Evolutionary conservation across 306 rosid genomes (phyloP).

Genomic region (Rosa rugosa): DNA sequence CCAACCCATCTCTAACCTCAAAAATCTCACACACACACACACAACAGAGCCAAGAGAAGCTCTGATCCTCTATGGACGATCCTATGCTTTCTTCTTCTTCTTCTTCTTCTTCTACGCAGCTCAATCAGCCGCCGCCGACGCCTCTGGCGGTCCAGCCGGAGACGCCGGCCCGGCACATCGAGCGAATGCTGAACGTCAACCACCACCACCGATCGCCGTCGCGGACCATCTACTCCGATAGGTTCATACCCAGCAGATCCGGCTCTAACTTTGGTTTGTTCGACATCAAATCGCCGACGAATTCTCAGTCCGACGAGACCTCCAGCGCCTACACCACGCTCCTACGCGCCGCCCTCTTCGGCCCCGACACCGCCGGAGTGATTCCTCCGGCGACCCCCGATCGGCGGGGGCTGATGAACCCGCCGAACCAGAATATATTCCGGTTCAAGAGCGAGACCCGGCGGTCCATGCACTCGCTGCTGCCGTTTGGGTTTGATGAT

Average conservation of each 20-base stretch:
- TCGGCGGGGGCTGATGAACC: conserved; percentile 47
- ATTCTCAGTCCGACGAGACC: conserved; percentile 49
- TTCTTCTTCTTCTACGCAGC: conserved; percentile 30
- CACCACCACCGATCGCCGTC: conserved; percentile 72
- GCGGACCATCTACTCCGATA: conserved; percentile 82
- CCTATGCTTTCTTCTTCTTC: conserved; percentile 28
- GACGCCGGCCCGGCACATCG: conserved; percentile 61
- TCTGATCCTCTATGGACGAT: conserved; percentile 53
- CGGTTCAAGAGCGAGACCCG: conserved; percentile 89
- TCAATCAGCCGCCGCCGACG: conserved; percentile 41
- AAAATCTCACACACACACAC: neutral
- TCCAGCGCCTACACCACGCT: conserved; percentile 66
- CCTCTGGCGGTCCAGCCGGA: conserved; percentile 41
- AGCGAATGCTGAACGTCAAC: conserved; percentile 70
- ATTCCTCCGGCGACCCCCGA: conserved; percentile 63
- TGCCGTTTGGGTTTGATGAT: conserved; percentile 76
- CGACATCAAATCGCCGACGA: conserved; percentile 42
- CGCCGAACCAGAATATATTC: conserved; percentile 78
- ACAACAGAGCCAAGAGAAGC: neutral
- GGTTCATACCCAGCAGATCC: conserved; percentile 90
- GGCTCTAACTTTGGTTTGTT: conserved; percentile 74
- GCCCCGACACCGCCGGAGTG: conserved; percentile 61
- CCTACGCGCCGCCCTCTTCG: conserved; percentile 73
- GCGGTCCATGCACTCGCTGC: conserved; percentile 74
- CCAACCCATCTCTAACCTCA: conserved; percentile 9